Conservation (phyloP, 1,284 basidiomycete genomes). For the Phellinidium pouzarii region DNA sequence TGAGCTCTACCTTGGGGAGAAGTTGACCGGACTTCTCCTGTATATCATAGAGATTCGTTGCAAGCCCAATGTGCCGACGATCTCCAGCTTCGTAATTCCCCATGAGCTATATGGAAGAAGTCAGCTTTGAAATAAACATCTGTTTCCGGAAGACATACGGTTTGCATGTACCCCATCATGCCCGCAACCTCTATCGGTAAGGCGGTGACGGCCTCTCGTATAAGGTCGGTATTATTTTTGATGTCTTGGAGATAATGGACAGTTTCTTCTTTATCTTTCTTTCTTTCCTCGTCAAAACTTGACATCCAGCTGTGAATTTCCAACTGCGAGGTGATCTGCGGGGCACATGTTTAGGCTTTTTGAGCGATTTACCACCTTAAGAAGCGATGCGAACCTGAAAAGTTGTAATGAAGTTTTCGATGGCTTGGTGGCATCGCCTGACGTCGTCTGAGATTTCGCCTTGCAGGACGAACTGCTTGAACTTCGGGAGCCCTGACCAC, state of each 20-base stretch:
- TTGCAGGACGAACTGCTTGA: constrained; percentile 40
- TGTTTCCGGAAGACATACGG: constrained; percentile 26
- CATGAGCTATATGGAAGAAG: constrained; percentile 26
- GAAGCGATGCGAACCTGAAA: constrained; percentile 32
- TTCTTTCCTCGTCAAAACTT: constrained; percentile 31
- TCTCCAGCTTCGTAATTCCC: constrained; percentile 30
- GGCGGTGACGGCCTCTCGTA: constrained; percentile 26
- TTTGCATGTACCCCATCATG: constrained; percentile 40
- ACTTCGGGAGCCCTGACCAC: constrained; percentile 33
- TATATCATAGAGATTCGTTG: constrained; percentile 41
- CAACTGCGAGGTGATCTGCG: constrained; percentile 38
- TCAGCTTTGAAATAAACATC: not conserved
- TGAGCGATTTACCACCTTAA: not conserved
- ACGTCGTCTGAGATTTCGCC: constrained; percentile 37
- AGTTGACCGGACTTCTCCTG: constrained; percentile 38
- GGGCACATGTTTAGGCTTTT: not conserved
- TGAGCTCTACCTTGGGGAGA: constrained; percentile 42
- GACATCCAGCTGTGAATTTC: constrained; percentile 42
- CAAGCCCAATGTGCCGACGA: constrained; percentile 35
- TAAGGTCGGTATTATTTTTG: constrained; percentile 32
- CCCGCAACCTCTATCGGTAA: constrained; percentile 34
- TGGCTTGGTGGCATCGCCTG: constrained; percentile 33
- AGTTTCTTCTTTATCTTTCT: constrained; percentile 38
- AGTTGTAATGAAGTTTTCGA: constrained; percentile 35
- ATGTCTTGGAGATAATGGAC: constrained; percentile 38